A percentile compares a stretch with the other conserved stretches of the same genome.
These are phyloP conservation scores for Centaurea solstitialis DNA, from an alignment of 129 eudicot genomes.

Conservation along the genomic window DNA sequence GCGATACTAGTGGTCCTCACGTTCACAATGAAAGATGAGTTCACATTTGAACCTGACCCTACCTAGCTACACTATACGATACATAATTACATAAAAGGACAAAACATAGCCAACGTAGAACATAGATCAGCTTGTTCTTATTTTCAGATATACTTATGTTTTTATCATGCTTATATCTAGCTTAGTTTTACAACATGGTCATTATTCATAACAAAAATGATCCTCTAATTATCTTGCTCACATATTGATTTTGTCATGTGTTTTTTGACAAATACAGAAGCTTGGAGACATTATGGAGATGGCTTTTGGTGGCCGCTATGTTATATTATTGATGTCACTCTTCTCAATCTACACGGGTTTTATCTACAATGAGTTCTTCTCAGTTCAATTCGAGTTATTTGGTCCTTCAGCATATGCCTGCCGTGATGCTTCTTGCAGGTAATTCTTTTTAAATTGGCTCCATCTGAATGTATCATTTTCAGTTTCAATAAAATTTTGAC, in stretches of 20 bases:
- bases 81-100: background rate
- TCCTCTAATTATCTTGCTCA: background rate
- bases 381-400: slow-evolving; percentile 72
- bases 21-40: no score
- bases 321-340: slow-evolving; percentile 72
- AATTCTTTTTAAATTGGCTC: background rate
- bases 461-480: background rate
- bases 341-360: slow-evolving; percentile 86
- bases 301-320: slow-evolving; percentile 90
- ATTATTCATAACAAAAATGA: background rate
- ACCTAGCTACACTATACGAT: background rate
- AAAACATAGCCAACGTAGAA: no score
- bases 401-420: slow-evolving; percentile 78
- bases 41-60: no score
- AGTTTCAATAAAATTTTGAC: background rate
- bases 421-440: slow-evolving; percentile 79
- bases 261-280: slow-evolving; percentile 48
- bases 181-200: background rate
- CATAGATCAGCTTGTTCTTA: background rate
- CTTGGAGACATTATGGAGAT: slow-evolving; percentile 86
- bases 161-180: background rate
- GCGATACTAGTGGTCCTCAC: no score
- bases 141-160: background rate
- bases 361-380: slow-evolving; percentile 83
- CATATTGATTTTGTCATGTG: background rate